Evolutionary conservation across 495 filamentous ascomycete genomes (phyloP), one percentile per base, ranked within the genome.

Genomic region (Penicillium bovifimosum): DNA sequence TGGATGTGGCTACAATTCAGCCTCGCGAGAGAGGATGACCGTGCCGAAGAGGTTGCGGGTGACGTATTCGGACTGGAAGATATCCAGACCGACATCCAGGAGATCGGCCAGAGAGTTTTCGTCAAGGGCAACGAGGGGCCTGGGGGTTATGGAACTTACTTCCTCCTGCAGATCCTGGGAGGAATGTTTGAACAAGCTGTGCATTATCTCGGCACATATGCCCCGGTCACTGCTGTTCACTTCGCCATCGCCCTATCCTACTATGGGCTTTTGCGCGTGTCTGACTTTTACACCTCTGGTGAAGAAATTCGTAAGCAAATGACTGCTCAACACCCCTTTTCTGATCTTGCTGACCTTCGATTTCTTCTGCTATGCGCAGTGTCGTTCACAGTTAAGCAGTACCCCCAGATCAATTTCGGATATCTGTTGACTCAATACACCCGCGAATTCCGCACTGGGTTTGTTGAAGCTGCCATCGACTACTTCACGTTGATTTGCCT

Each of bases 1-100:
- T 97, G 90, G 90, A 84, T 95, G 67, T 99, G 93, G 93, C 71
- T 99, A 50, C 93, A 97, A 65, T 90, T 97, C 67, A 87, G 82
- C 58, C 84, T 99, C 38, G 90, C 91, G 13, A 77, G 95, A 47
- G 93, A 99, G 63, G 84, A 86, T 48, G 89, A 89, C 60, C 83
- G 87, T 47, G 79, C 83, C 9, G 83, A 90, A 46, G 91, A 96
- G 63, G 82, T 86, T 44, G 90, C 92, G 10, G 85, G 85, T 41
- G 91, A 97, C 62, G 81, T 87, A 10, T 96, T 95, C 68, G 91
- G 89, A 14, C 78, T 99, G 10, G 81, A 85, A 45, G 88, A 96
- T 59, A 81, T 96, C 9, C 88, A 91, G 65, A 76, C 80, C n/a
- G 87, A 83, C 45, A 86, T 97, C 42, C 74, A 77, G 41, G 88